Evolutionary conservation across 1,284 basidiomycete species (phyloP).

Genomic region (Tetrapyrgos nigripes): DNA sequence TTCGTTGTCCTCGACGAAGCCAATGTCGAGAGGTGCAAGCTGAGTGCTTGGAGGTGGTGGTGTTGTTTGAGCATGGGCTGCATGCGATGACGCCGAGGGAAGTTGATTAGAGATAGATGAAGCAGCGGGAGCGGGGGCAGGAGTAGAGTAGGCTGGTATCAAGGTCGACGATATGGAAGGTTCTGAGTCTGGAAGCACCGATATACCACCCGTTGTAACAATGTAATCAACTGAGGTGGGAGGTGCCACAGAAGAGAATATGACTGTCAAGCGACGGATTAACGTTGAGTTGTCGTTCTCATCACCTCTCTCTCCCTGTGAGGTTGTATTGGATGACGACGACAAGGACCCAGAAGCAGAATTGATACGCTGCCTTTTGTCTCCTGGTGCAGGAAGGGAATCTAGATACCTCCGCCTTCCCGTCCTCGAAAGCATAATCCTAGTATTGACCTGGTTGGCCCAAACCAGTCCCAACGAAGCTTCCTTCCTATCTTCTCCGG

Average conservation of each 20-base stretch:
- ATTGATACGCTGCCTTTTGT: conserved; percentile 31
- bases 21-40: conserved; percentile 46
- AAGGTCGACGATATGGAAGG: neutral
- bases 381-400: conserved; percentile 8
- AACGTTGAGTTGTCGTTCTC: conserved; percentile 47
- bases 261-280: conserved; percentile 69
- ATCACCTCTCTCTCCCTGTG: too few species aligned
- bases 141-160: neutral
- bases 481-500: conserved; percentile 71
- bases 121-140: conserved; percentile 5
- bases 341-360: conserved; percentile 1
- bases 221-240: conserved; percentile 76
- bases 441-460: conserved; percentile 88
- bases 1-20: conserved; percentile 31
- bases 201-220: conserved; percentile 66
- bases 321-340: neutral
- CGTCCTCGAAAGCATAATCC: conserved; percentile 85
- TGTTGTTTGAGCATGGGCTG: neutral
- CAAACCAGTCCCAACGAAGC: conserved; percentile 87
- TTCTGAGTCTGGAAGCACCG: conserved; percentile 36
- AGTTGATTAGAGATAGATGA: neutral
- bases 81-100: too few species aligned
- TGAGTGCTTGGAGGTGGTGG: conserved; percentile 21
- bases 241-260: conserved; percentile 74
- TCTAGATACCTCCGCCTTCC: conserved; percentile 66